Evolutionary conservation across 306 rosid genomes (phyloP), one percentile per base, ranked within the genome.

Genomic region (Erythrophleum fordii): DNA sequence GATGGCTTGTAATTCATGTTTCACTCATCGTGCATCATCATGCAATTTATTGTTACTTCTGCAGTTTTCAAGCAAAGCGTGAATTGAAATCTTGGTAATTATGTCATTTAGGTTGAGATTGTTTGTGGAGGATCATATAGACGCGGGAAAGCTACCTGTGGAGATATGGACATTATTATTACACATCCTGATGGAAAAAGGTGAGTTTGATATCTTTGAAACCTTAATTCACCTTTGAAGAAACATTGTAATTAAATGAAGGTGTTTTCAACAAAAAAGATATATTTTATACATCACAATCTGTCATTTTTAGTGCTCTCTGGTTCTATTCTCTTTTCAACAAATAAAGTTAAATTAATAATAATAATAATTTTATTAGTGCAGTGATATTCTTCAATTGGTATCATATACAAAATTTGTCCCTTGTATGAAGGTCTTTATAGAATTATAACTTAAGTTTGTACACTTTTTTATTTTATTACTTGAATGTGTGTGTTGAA

Each of bases 181-280:
- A 95, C 98, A 35, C 97, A 95, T 86, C 97, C 97, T 53, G 97
- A 95, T 90, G 98, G 97, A 77, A 84, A 61, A 73, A 93, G 99
- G 99, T 93, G 69, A 53, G 62, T 64, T 60, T 82, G 68, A 42
- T 70, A 71, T 62, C 60, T 52, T 29, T 20, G 13, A 48, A 71
- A 11, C 69, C 77, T 82, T 34, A 44, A 28, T 51, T 72, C 55
- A 9, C 13, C 41, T 31, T 51, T 62, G 39, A 49, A 84, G 58
- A 56, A 79, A 75, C 44, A 49, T n/a, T 55, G 25, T 58, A 41
- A 59, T 39, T 77, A 17, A 68, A 28, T 56, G 29, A 45, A 45
- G 48, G 25, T 17, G 29, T 53, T 72, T 53, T 37, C 62, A 59
- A 37, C n/a, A 5, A 14, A 12, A 17, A 18, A 2, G n/a, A 23